Percentiles rank a stretch among this genome's conserved stretches.
phyloP scores from a whole-genome alignment of 2,329 filamentous ascomycete genomes.

The Botrytis fragariae region DNA sequence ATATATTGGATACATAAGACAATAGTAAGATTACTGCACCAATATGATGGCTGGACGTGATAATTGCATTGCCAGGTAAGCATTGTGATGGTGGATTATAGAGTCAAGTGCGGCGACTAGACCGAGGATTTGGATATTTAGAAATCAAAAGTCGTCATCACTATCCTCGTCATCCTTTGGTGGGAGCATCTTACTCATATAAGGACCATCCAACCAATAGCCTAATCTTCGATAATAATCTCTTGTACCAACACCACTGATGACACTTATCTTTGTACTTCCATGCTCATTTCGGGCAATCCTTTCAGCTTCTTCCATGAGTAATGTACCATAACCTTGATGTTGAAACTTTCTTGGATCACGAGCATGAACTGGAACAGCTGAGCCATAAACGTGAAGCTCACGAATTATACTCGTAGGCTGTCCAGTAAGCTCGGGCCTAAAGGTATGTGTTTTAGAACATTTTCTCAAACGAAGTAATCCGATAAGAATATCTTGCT shows the following conservation, averaged over 20 bases:
- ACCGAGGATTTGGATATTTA: not conserved
- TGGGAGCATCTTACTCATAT: conserved; percentile 38
- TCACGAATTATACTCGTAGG: conserved; percentile 90
- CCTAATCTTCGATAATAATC: conserved; percentile 94
- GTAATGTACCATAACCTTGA: conserved; percentile 89
- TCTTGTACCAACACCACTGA: conserved; percentile 93
- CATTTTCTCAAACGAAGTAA: conserved; percentile 88
- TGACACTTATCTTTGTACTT: conserved; percentile 91
- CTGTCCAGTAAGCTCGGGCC: conserved; percentile 80
- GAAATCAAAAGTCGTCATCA: conserved; percentile 31
- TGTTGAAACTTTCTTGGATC: conserved; percentile 98
- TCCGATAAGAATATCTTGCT: conserved; percentile 95
- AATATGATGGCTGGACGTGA: not conserved
- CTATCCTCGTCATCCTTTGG: conserved; percentile 36
- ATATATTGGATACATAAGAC: not conserved
- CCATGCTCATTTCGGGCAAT: conserved; percentile 94
- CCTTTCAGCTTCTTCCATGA: conserved; percentile 97
- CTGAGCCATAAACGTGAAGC: conserved; percentile 93
- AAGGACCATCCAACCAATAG: conserved; percentile 79
- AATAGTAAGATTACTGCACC: not conserved
- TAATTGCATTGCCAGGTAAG: not conserved
- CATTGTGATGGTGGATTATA: not conserved
- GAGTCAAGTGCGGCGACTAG: not conserved
- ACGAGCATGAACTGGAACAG: conserved; percentile 93
- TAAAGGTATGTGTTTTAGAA: conserved; percentile 85